phyloP scores from a whole-genome alignment of 1,284 basidiomycete species.

The Filobasidium uniguttulatum region DNA sequence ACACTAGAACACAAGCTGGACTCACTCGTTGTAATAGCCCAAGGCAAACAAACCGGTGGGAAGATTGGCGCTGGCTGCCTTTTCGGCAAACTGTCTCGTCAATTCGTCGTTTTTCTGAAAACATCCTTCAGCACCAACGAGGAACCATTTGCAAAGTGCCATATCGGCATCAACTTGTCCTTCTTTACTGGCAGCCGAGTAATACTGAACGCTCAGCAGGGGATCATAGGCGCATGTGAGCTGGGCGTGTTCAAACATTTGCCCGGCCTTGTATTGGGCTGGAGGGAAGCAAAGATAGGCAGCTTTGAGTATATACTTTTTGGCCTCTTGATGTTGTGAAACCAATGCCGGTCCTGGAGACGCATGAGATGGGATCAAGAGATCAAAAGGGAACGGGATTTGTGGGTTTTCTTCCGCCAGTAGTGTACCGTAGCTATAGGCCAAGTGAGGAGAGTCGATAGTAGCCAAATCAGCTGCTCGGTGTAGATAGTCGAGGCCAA shows the following conservation, averaged over 20 bases:
- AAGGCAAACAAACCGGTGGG: not conserved
- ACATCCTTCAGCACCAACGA: constrained; percentile 63
- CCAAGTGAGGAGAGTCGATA: constrained; percentile 65
- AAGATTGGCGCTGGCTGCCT: constrained; percentile 56
- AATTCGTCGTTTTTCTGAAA: constrained; percentile 83
- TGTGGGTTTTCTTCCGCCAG: constrained; percentile 62
- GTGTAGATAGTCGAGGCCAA: constrained; percentile 58
- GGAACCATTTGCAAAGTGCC: constrained; percentile 89
- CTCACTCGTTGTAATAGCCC: constrained; percentile 26
- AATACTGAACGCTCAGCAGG: constrained; percentile 80
- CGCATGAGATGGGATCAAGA: constrained; percentile 43
- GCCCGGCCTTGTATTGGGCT: constrained; percentile 86
- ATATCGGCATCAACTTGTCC: constrained; percentile 88
- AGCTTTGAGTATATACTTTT: constrained; percentile 57
- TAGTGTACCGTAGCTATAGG: constrained; percentile 65
- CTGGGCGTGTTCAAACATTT: constrained; percentile 80
- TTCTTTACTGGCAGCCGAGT: constrained; percentile 64
- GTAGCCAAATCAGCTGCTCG: constrained; percentile 62
- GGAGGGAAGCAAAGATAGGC: constrained; percentile 75
- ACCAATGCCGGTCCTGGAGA: constrained; percentile 29
- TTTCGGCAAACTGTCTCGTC: constrained; percentile 80
- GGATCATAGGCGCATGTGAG: constrained; percentile 79
- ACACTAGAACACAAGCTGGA: not conserved
- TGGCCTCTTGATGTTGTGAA: constrained; percentile 40
- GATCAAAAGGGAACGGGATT: constrained; percentile 43